phyloP scores from a whole-genome alignment of 805 yeast species.

The Candida railenensis region DNA sequence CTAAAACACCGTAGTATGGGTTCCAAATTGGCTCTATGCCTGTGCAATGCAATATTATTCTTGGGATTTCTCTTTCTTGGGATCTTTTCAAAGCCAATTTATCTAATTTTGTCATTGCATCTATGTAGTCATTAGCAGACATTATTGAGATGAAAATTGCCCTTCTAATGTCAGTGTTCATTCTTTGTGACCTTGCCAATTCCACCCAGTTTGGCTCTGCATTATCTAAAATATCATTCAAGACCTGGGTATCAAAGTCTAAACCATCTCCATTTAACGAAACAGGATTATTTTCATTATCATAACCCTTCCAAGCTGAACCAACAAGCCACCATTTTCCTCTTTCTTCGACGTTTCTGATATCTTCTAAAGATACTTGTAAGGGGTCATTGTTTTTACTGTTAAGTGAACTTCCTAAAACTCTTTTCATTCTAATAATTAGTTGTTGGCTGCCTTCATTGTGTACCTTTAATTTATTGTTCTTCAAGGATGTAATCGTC shows the following conservation, averaged over 20 bases:
- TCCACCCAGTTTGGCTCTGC: conserved; percentile 87
- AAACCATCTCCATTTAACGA: conserved; percentile 14
- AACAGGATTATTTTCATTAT: conserved; percentile 16
- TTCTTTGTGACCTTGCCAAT: conserved; percentile 79
- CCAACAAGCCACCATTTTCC: conserved; percentile 99
- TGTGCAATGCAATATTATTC: conserved; percentile 82
- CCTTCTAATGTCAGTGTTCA: conserved; percentile 94
- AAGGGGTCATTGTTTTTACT: conserved; percentile 66
- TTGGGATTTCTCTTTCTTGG: conserved; percentile 86
- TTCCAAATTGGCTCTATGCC: conserved; percentile 80
- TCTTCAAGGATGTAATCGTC: conserved; percentile 79
- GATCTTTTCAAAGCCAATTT: conserved; percentile 73
- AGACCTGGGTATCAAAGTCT: conserved; percentile 42
- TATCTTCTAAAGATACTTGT: conserved; percentile 81
- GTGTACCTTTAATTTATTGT: conserved; percentile 66
- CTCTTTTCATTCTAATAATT: conserved; percentile 60
- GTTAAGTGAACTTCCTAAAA: conserved; percentile 51
- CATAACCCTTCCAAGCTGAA: conserved; percentile 89
- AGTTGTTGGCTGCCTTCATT: conserved; percentile 55
- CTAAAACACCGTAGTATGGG: conserved; percentile 84
- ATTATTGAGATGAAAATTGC: conserved; percentile 92
- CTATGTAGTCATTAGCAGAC: conserved; percentile 92
- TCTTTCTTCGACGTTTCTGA: conserved; percentile 66
- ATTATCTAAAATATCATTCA: conserved; percentile 61
- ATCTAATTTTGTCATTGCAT: conserved; percentile 79